Percentiles rank a stretch among this genome's conserved stretches.
phyloP scores from a whole-genome alignment of 1,284 basidiomycete species.

The Pseudozyma pruni region DNA sequence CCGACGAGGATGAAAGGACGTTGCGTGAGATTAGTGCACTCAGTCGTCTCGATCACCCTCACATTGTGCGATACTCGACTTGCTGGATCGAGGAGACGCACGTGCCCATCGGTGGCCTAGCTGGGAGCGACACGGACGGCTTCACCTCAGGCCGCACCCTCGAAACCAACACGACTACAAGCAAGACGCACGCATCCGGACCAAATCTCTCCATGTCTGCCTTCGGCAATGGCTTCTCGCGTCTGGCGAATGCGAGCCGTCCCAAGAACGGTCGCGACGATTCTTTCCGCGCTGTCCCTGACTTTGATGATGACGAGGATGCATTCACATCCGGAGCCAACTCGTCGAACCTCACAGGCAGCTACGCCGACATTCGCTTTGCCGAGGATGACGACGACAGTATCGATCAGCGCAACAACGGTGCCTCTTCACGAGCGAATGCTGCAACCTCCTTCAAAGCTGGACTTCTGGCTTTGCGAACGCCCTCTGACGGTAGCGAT shows the following conservation, averaged over 20 bases:
- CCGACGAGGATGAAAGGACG: constrained; percentile 84
- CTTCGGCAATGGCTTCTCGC: constrained; percentile 37
- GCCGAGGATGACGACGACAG: constrained; percentile 69
- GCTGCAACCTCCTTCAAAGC: constrained; percentile 18
- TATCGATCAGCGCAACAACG: constrained; percentile 10
- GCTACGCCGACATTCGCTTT: constrained; percentile 73
- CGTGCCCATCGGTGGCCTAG: constrained; percentile 30
- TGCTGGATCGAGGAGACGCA: constrained; percentile 65
- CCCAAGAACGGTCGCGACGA: constrained; percentile 23
- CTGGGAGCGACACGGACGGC: constrained; percentile 40
- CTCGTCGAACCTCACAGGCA: constrained; percentile 70
- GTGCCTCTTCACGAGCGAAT: constrained; percentile 12
- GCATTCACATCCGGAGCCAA: constrained; percentile 66
- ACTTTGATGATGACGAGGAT: constrained; percentile 61
- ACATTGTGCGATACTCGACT: constrained; percentile 82
- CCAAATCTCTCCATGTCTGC: constrained; percentile 44
- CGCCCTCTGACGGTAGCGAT: constrained; percentile 34
- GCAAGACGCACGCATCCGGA: constrained; percentile 45
- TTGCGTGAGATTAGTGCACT: constrained; percentile 91
- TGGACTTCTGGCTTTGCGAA: constrained; percentile 27
- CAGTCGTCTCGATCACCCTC: constrained; percentile 85
- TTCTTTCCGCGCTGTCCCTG: constrained; percentile 40
- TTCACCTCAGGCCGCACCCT: constrained; percentile 33
- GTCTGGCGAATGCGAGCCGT: constrained; percentile 4
- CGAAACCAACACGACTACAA: constrained; percentile 48